Base-by-base conservation (phyloP, 805 yeast species). In the Candida easanensis region DNA sequence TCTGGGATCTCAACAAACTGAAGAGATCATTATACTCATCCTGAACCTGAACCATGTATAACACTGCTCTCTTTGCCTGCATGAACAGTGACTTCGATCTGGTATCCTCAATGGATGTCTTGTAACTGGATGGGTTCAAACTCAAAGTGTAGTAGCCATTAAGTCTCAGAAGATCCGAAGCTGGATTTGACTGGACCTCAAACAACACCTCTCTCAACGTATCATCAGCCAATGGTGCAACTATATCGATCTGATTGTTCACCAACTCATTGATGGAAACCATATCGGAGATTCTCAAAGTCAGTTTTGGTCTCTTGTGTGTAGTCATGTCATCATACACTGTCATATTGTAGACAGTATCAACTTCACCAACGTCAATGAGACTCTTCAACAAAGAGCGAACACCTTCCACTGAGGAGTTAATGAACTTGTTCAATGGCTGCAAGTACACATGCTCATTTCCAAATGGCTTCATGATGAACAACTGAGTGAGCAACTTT, bases 31-130 rank as follows among this genome's bases (percentile, higher is more conserved):
- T 69, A 20, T 81, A 81, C 13, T 77, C 76, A 36, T 68, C 73
- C 67, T 93, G 97, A 5, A 93, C 86, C 51, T 89, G 80, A 49
- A 90, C 79, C 56, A 91, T 79, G 57, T 88, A 88, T 14, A 84
- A 65, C n/a, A 90, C 66, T 52, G 89, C 84, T 49, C 96, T 70
- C 61, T 91, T 91, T 0, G 85, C 88, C 57, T 88, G 89, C 41
- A 88, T 74, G 54, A 83, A 68, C 23, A 87, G 64, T 5, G 84
- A 68, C 40, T 75, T 76, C 30, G 74, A 63, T 55, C 80, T 82
- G 1, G 80, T 74, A 40, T 84, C 87, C 5, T 69, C 67, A 14
- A 70, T 70, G 9, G 65, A 51, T 56, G 69, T 51, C 36, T 61
- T 70, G 41, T 75, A 71, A 41, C 69, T 74, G 19, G 75, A 67